Conservation (phyloP, 1,284 basidiomycete genomes). For the Ceratobasidium sp. region DNA sequence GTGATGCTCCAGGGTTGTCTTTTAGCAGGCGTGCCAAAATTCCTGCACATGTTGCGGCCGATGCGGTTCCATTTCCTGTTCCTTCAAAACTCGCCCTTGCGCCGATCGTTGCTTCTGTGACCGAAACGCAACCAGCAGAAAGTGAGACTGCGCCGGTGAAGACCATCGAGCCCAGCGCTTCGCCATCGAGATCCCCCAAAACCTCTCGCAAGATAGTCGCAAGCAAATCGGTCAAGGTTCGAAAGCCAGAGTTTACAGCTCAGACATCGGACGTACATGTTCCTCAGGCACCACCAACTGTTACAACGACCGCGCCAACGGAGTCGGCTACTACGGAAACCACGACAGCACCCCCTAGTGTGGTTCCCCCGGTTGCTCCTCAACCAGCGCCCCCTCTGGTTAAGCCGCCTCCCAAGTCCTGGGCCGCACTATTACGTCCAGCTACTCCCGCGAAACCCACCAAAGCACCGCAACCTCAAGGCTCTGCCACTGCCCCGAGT, state of each 20-base stretch:
- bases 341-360: not conserved
- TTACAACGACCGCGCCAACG: slow-evolving; percentile 46
- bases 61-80: slow-evolving; percentile 23
- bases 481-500: slow-evolving; percentile 62
- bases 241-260: not conserved
- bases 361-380: slow-evolving; percentile 34
- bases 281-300: not conserved
- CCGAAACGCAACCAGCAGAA: not conserved
- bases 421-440: slow-evolving; percentile 76
- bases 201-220: not conserved
- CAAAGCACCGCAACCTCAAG: slow-evolving; percentile 52
- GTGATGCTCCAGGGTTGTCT: slow-evolving; percentile 26
- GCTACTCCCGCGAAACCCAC: slow-evolving; percentile 57
- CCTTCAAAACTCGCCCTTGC: slow-evolving; percentile 1
- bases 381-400: slow-evolving; percentile 56
- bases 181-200: not conserved
- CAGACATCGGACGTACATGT: not conserved
- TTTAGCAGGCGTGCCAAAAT: slow-evolving; percentile 36
- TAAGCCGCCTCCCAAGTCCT: slow-evolving; percentile 67
- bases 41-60: slow-evolving; percentile 22
- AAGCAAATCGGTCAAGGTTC: slow-evolving; percentile 1
- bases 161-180: not conserved
- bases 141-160: not conserved
- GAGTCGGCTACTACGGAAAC: slow-evolving; percentile 31
- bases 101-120: not conserved